phyloP scores from a whole-genome alignment of 2,329 filamentous ascomycete species.

The Ophiocordyceps camponoti-floridani region DNA sequence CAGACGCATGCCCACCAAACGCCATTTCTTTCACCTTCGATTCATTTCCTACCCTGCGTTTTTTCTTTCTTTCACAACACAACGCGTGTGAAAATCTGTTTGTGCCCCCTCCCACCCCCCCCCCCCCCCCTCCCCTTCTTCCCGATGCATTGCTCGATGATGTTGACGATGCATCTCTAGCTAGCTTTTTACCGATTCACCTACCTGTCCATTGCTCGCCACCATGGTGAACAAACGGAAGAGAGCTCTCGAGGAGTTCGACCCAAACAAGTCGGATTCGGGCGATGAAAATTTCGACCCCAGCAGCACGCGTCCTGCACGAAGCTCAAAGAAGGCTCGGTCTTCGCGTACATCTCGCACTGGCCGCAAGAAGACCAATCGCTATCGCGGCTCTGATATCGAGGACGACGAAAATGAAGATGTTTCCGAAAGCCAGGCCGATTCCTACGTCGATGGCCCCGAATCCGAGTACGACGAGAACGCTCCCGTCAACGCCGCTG shows the following conservation, averaged over 20 bases:
- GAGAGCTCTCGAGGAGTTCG: constrained; percentile 38
- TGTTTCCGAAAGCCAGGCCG: constrained; percentile 32
- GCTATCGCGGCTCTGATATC: constrained; percentile 43
- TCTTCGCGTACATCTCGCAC: constrained; percentile 16
- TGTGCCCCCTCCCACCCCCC: too few relatives aligned
- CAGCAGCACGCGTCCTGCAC: constrained; percentile 22
- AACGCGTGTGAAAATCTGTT: too few relatives aligned
- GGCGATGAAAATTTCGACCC: constrained; percentile 50
- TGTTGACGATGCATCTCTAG: too few relatives aligned
- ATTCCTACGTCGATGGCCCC: constrained; percentile 25
- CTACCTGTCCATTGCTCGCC: neutral
- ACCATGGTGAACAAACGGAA: constrained; percentile 34
- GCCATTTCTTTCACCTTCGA: neutral
- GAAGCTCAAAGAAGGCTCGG: constrained; percentile 22
- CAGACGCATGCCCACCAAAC: neutral
- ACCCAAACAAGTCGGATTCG: constrained; percentile 48
- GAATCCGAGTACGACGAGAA: constrained; percentile 21
- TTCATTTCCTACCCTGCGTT: too few relatives aligned
- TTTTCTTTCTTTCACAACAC: too few relatives aligned
- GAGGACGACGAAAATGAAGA: constrained; percentile 43
- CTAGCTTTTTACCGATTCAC: too few relatives aligned
- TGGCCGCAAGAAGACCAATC: constrained; percentile 18
- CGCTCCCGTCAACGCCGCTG: constrained; percentile 25
- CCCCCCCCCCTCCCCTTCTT: too few relatives aligned
- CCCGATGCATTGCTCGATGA: too few relatives aligned